Evolutionary conservation across 768 basidiomycete species (phyloP), one percentile per base, ranked within the genome.

Genomic region (Termitomyces sp.): DNA sequence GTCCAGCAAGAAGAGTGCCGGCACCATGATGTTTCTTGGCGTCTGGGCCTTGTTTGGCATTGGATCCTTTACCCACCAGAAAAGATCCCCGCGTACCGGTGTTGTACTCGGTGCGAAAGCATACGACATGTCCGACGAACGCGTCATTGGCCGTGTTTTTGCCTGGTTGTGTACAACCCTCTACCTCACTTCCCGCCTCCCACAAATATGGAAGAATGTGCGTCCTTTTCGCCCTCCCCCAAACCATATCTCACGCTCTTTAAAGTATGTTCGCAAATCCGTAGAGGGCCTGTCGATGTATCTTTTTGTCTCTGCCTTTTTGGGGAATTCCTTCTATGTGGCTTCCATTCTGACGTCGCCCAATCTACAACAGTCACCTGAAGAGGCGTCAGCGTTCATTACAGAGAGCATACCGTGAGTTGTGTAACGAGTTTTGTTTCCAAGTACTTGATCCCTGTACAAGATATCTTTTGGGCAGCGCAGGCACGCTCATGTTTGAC

Each of bases 121-220:
- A 53, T 30, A 59, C 37, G 62, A 69, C 44, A 65, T 66, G 9
- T 64, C 65, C 41, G 69, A 67, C 51, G 81, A 93, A 63, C 87
- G 82, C 46, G 66, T 93, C 24, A 72, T 98, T 47, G 97, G 97
- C 1, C 86, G 97, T 2, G 82, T 93, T 52, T 93, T 89, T 53
- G 95, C 97, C 9, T 99, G 97, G 97, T 65, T 87, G 19, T 98
- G 96, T 67, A 93, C 95, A 1, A 90, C 85, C 0, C 74, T 98
- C 15, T 99, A 99, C 70, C 74, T 99, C 35, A 98, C 96, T 3
- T 91, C 89, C 3, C 83, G 97, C 56, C 71, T 99, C 63, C 97
- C 97, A 21, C 97, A 99, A 69, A 97, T 99, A 59, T 98, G 97
- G 97, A 96, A 95, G 71, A 98, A 98, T 65, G 95, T 97, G 69